These are phyloP conservation scores for Cyclotella sp. DNA, from an alignment of 108 stramenopile species.

Conservation along the genomic window DNA sequence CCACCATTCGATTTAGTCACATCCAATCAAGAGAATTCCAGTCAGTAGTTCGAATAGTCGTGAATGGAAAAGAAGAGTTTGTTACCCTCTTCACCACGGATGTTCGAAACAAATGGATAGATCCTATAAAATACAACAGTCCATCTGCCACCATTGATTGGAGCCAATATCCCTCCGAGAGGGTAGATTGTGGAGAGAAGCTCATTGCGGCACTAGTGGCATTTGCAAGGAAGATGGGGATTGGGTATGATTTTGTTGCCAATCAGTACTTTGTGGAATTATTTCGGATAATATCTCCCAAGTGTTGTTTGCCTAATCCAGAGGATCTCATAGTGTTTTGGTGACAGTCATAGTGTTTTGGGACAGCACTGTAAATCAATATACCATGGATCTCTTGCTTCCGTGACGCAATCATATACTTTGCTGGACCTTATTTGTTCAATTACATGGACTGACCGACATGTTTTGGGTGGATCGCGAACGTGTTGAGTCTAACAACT, in stretches of 20 bases:
- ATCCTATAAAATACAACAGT: not conserved
- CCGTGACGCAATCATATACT: too few species aligned
- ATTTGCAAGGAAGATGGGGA: constrained; percentile 17
- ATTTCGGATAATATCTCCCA: constrained; percentile 14
- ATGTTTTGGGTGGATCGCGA: too few species aligned
- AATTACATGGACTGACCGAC: too few species aligned
- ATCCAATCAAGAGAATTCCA: constrained; percentile 2
- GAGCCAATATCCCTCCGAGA: constrained; percentile 11
- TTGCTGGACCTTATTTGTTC: too few species aligned
- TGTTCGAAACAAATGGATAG: constrained; percentile 12
- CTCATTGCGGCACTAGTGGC: constrained; percentile 1
- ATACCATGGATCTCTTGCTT: too few species aligned
- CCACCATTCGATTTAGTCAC: constrained; percentile 10
- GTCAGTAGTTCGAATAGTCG: not conserved
- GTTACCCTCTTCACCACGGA: constrained; percentile 21
- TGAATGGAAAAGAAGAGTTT: constrained; percentile 12
- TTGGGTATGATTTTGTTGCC: constrained; percentile 22
- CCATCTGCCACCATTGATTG: constrained; percentile 9
- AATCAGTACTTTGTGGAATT: constrained; percentile 17
- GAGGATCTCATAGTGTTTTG: constrained; percentile 10
- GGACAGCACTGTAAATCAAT: too few species aligned
- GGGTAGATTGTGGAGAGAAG: not conserved
- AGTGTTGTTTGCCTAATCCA: not conserved
- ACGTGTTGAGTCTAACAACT: too few species aligned
- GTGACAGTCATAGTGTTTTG: not conserved